Evolutionary conservation across 768 basidiomycete genomes (phyloP).

Genomic region (Mycena floridula): DNA sequence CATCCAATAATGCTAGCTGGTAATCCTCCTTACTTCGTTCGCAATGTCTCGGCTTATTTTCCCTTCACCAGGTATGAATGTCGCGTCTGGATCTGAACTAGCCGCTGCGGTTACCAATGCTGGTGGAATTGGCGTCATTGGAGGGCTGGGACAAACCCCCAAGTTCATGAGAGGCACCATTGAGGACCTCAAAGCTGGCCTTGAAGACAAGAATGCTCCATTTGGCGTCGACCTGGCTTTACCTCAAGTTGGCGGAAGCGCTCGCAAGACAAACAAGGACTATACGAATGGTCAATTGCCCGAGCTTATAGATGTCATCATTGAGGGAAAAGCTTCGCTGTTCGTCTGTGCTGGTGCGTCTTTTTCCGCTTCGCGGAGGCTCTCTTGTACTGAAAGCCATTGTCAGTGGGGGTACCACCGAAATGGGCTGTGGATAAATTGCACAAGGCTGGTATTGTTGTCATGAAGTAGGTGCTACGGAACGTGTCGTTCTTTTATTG

Average conservation of each 20-base stretch:
- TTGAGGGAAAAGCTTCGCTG: conserved; percentile 80
- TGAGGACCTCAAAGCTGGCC: conserved; percentile 59
- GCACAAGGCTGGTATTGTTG: conserved; percentile 76
- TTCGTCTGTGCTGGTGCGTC: conserved; percentile 96
- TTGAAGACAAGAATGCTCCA: conserved; percentile 70
- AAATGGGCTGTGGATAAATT: conserved; percentile 72
- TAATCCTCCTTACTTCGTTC: too few species aligned
- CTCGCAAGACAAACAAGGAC: conserved; percentile 89
- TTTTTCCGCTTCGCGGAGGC: too few species aligned
- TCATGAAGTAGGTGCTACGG: too few species aligned
- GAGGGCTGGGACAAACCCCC: conserved; percentile 82
- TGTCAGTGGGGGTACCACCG: conserved; percentile 83
- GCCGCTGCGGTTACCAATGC: conserved; percentile 94
- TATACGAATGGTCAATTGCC: conserved; percentile 85
- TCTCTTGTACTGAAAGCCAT: too few species aligned
- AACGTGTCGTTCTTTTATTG: conserved; percentile 16
- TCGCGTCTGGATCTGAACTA: conserved; percentile 49
- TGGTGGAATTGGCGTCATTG: conserved; percentile 89
- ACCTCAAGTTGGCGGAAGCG: conserved; percentile 83
- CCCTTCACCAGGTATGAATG: too few species aligned
- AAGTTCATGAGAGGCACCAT: conserved; percentile 72
- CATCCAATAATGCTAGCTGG: conserved; percentile 85
- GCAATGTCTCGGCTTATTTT: too few species aligned
- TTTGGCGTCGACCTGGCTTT: conserved; percentile 91
- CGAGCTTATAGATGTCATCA: conserved; percentile 84